These are phyloP conservation scores for Ambrosia artemisiifolia DNA, from an alignment of 129 eudicot species.

Conservation along the genomic window DNA sequence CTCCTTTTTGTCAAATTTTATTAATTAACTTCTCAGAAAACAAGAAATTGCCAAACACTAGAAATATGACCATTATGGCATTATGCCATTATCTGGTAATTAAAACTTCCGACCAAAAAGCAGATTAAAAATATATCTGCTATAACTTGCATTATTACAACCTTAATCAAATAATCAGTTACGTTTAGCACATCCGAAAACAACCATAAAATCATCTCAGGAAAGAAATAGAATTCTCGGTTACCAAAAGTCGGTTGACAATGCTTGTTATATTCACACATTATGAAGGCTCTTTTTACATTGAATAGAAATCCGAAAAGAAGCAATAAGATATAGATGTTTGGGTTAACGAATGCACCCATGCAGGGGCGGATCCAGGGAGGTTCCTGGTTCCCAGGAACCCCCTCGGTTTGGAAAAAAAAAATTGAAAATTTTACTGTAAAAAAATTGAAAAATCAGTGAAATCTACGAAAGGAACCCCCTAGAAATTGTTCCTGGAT, in stretches of 20 bases:
- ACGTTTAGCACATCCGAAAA: not conserved
- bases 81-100: not conserved
- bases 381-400: too few relatives aligned
- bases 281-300: not conserved
- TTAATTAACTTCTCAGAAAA: not conserved
- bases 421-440: too few relatives aligned
- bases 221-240: not conserved
- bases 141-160: not conserved
- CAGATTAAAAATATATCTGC: not conserved
- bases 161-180: not conserved
- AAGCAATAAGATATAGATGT: not conserved
- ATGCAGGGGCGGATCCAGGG: too few relatives aligned
- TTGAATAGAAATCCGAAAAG: not conserved
- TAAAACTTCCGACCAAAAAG: not conserved
- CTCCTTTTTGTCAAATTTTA: not conserved
- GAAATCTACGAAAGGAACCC: too few relatives aligned
- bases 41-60: not conserved
- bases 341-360: not conserved
- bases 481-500: too few relatives aligned
- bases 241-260: not conserved
- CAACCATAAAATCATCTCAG: not conserved
- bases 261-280: slow-evolving; percentile 6
- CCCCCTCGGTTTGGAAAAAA: too few relatives aligned
- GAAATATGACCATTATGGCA: not conserved
- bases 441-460: too few relatives aligned